Percentiles rank a stretch among this genome's conserved stretches.
phyloP scores from a whole-genome alignment of 2,329 filamentous ascomycete species.

The Claviceps quebecensis region DNA sequence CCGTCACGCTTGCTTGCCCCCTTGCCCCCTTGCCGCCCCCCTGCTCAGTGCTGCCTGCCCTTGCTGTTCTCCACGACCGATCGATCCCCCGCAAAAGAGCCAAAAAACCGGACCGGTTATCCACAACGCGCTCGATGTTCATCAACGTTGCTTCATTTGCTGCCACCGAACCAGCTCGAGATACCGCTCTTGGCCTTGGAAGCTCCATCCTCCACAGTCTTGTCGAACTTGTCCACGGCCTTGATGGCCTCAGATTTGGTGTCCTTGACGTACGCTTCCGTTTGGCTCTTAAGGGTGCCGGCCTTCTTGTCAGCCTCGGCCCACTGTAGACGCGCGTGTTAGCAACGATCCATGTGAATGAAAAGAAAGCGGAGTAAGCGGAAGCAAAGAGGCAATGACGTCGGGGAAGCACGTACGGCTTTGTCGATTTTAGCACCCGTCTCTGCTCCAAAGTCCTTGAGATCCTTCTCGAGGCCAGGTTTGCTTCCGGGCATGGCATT shows the following conservation, averaged over 20 bases:
- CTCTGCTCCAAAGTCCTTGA: slow-evolving; percentile 31
- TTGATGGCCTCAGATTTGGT: slow-evolving; percentile 50
- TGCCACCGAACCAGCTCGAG: slow-evolving; percentile 71
- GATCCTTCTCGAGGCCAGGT: slow-evolving; percentile 49
- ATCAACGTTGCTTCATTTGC: slow-evolving; percentile 17
- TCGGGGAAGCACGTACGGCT: slow-evolving; percentile 40
- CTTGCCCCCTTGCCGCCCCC: neutral
- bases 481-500: slow-evolving; percentile 48
- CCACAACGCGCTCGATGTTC: neutral
- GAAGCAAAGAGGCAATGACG: neutral
- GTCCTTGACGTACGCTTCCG: slow-evolving; percentile 47
- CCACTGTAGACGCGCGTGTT: slow-evolving; percentile 10
- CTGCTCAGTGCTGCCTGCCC: no score
- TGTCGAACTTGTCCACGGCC: slow-evolving; percentile 72
- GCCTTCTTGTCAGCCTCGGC: slow-evolving; percentile 50
- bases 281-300: slow-evolving; percentile 44
- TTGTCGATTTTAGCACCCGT: slow-evolving; percentile 54
- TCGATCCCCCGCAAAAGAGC: neutral
- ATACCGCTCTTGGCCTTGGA: slow-evolving; percentile 73
- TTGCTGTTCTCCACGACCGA: neutral
- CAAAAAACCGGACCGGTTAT: neutral
- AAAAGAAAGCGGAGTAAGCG: neutral
- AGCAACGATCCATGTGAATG: neutral
- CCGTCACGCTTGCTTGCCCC: neutral
- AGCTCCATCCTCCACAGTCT: slow-evolving; percentile 64